phyloP scores from a whole-genome alignment of 2,329 filamentous ascomycete genomes.

The Penicillium sp. region DNA sequence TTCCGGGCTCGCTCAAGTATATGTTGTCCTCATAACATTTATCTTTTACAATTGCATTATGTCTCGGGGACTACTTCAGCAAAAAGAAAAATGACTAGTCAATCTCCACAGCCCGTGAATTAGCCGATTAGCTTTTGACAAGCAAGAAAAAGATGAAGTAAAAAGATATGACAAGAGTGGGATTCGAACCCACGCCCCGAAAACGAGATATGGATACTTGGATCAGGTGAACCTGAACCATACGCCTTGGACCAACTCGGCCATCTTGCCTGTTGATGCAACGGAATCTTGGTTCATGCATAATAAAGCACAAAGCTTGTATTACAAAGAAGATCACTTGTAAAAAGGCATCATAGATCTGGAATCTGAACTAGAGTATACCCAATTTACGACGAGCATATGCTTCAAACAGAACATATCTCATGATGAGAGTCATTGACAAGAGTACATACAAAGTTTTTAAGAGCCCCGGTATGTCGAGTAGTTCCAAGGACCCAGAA shows the following conservation, averaged over 20 bases:
- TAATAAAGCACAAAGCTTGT: no score
- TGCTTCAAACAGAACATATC: neutral
- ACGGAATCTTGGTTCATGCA: no score
- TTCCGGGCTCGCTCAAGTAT: neutral
- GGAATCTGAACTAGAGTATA: neutral
- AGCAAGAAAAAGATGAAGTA: neutral
- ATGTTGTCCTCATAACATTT: no score
- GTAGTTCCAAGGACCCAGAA: constrained; percentile 52
- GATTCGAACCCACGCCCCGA: constrained; percentile 25
- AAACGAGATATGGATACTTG: constrained; percentile 21
- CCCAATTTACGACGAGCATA: neutral
- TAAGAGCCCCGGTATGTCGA: constrained; percentile 52
- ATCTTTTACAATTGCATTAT: no score
- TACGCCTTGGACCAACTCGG: constrained; percentile 33
- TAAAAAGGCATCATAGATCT: no score
- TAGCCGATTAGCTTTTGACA: no score
- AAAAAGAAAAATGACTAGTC: no score
- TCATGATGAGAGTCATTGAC: neutral
- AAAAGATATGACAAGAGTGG: constrained; percentile 19
- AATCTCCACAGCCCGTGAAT: no score
- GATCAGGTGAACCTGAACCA: constrained; percentile 24
- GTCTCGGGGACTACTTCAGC: no score
- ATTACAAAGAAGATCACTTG: no score
- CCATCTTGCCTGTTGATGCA: constrained; percentile 26
- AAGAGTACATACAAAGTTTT: constrained; percentile 12